These are phyloP conservation scores for Chrysoporthe austroafricana DNA, from an alignment of 2,329 filamentous ascomycete genomes.

Conservation along the genomic window DNA sequence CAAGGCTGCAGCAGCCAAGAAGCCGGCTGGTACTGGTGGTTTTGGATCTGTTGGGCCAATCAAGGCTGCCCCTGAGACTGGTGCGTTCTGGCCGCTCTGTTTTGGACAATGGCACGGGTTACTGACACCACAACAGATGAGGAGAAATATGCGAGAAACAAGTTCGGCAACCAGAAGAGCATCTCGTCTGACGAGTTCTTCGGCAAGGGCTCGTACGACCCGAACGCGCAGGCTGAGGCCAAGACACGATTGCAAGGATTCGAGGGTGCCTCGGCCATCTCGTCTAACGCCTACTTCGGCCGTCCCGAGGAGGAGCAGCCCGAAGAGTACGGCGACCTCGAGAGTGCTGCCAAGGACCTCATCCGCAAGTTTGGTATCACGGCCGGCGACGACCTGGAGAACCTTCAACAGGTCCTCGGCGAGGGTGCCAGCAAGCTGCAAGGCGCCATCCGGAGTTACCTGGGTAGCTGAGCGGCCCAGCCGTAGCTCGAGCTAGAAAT, in stretches of 20 bases:
- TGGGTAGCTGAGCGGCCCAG: slow-evolving; percentile 54
- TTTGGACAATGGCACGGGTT: slow-evolving; percentile 13
- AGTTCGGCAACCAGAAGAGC: slow-evolving; percentile 91
- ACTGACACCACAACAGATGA: slow-evolving; percentile 54
- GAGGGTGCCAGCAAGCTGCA: slow-evolving; percentile 86
- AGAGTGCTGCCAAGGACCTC: slow-evolving; percentile 94
- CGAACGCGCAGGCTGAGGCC: slow-evolving; percentile 79
- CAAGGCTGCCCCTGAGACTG: slow-evolving; percentile 65
- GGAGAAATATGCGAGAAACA: slow-evolving; percentile 80
- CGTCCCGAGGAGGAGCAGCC: slow-evolving; percentile 75
- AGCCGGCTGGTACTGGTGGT: slow-evolving; percentile 76
- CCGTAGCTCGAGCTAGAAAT: not conserved
- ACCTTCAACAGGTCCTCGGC: slow-evolving; percentile 79
- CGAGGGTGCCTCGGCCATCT: slow-evolving; percentile 89
- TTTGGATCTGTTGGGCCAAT: slow-evolving; percentile 85
- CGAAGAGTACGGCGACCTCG: slow-evolving; percentile 88
- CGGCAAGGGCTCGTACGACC: slow-evolving; percentile 84
- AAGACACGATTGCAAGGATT: slow-evolving; percentile 88
- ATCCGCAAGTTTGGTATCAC: slow-evolving; percentile 94
- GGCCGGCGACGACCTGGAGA: slow-evolving; percentile 93
- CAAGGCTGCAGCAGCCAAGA: slow-evolving; percentile 59
- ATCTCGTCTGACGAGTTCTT: slow-evolving; percentile 99
- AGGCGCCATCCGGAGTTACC: slow-evolving; percentile 69
- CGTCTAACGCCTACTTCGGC: slow-evolving; percentile 96
- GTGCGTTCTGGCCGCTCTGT: slow-evolving; percentile 49